Evolutionary conservation across 2,329 filamentous ascomycete species (phyloP), one percentile per base, ranked within the genome.

Genomic region (Apiospora hydei): DNA sequence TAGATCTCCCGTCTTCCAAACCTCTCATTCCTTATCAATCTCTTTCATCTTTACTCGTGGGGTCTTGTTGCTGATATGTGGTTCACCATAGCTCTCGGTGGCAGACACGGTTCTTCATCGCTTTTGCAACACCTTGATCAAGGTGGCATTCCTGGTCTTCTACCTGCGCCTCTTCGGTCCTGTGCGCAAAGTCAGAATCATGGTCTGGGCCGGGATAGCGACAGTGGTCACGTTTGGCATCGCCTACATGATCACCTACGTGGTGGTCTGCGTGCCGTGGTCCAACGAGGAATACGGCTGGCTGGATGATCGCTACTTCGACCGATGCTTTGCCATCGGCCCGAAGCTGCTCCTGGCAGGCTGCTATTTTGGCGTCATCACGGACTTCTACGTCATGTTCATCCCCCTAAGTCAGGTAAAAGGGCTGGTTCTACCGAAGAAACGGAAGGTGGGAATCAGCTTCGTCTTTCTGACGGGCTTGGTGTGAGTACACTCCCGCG

Each of bases 121-220:
- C 10, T 10, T 75, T 41, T 66, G 57, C 68, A 75, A 74, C 43
- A 74, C 71, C 21, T 34, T 74, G 26, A 68, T 73, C 30, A 75
- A 75, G 38, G 44, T 74, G 21, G 71, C 74, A 8, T 69, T 75
- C 30, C 26, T 75, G 18, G 46, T 73, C 5, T 73, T 75, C 21
- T 75, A 74, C 43, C 70, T 74, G n/a, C 74, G 74, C 43, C 67
- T 75, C 2, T 75, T 75, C 51, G 69, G 72, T 61, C 66, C 71
- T 4, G 68, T 74, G 4, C 69, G 44, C 14, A 69, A 68, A 2
- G 34, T 75, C 14, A 71, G 53, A 44, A 70, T 72, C 18, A 64
- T 64, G 57, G 8, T 41, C 18, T 64, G 57, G 57, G 57, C 34
- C 11, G 57, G 57, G 2, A 4, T 64, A 21, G 57, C 4, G 30